A percentile compares a stretch with the other conserved stretches of the same genome.
These are phyloP conservation scores for Fusarium irregulare DNA, from an alignment of 2,329 filamentous ascomycete genomes.

Conservation along the genomic window DNA sequence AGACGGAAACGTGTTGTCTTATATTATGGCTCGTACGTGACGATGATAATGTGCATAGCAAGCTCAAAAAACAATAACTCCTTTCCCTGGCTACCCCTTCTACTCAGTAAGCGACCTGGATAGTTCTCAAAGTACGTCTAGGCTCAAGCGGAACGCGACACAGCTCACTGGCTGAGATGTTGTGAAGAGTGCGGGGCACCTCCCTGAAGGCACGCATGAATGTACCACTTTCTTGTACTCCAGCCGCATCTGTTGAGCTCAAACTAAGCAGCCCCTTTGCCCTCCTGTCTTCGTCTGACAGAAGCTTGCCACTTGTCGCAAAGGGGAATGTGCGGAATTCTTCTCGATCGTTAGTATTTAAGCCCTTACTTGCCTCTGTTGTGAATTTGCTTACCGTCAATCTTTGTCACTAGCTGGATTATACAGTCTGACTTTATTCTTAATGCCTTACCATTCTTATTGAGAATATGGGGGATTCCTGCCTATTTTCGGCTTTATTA, in stretches of 20 bases:
- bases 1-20: accelerated
- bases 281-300: too few species aligned
- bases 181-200: background rate
- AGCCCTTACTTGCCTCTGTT: too few species aligned
- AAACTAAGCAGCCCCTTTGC: background rate
- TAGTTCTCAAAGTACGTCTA: background rate
- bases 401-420: background rate
- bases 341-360: too few species aligned
- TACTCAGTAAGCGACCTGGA: background rate
- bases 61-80: background rate
- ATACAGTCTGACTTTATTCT: too few species aligned
- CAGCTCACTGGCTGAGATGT: background rate
- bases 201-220: background rate
- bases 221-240: accelerated
- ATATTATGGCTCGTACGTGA: background rate
- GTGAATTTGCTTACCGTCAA: background rate
- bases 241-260: background rate
- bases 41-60: background rate
- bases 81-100: background rate
- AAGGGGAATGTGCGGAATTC: too few species aligned
- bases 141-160: background rate
- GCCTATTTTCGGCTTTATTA: too few species aligned
- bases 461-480: too few species aligned
- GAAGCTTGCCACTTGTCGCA: too few species aligned
- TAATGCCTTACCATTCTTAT: too few species aligned